Conservation (phyloP, 2,329 filamentous ascomycete species). For the Pseudocercospora pini-densiflorae region DNA sequence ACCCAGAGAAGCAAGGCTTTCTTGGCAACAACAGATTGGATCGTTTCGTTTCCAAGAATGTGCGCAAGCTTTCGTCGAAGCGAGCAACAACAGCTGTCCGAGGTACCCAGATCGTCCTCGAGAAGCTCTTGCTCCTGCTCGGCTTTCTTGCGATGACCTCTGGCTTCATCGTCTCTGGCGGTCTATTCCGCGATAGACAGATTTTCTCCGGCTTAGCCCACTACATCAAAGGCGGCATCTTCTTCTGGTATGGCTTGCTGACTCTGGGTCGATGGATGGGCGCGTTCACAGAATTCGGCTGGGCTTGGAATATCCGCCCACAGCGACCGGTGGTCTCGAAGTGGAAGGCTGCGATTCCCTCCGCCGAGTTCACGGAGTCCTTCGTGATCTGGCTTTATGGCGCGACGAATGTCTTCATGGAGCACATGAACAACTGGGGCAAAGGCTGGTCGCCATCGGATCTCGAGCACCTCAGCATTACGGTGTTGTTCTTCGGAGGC, state of each 20-base stretch:
- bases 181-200: constrained; percentile 66
- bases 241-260: constrained; percentile 89
- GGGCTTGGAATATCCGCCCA: constrained; percentile 92
- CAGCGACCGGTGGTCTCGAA: constrained; percentile 59
- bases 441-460: constrained; percentile 76
- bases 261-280: constrained; percentile 90
- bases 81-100: constrained; percentile 63
- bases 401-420: constrained; percentile 86
- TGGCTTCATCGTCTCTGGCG: constrained; percentile 76
- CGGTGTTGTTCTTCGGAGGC: constrained; percentile 90
- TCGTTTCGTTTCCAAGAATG: constrained; percentile 32
- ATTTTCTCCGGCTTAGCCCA: constrained; percentile 89
- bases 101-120: constrained; percentile 68
- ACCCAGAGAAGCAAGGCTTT: constrained; percentile 46
- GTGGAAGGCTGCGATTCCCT: constrained; percentile 67
- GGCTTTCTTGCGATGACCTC: constrained; percentile 75
- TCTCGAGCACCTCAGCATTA: constrained; percentile 90
- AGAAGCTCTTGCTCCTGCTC: constrained; percentile 76
- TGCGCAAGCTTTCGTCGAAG: constrained; percentile 42
- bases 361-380: constrained; percentile 88
- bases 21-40: constrained; percentile 43
- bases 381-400: constrained; percentile 91
- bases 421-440: constrained; percentile 79
- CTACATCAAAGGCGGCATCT: constrained; percentile 92
- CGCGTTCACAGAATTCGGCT: constrained; percentile 86